Evolutionary conservation across 768 basidiomycete genomes (phyloP).

Genomic region (Tylopilus intermedius): DNA sequence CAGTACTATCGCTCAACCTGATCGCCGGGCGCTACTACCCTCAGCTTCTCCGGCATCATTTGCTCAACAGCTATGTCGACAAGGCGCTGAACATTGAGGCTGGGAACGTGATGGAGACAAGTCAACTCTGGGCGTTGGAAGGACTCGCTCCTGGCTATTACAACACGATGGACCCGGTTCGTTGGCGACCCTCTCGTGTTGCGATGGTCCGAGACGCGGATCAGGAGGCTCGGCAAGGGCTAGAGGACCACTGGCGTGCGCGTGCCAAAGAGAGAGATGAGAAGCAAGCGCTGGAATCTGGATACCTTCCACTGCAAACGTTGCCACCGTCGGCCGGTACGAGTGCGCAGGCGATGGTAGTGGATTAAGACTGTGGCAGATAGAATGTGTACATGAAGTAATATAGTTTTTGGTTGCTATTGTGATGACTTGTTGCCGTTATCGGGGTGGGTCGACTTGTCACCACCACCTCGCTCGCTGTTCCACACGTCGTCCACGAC

Average conservation of each 20-base stretch:
- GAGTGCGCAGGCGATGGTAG: slow-evolving; percentile 14
- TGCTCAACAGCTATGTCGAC: slow-evolving; percentile 41
- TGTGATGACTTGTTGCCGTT: slow-evolving; percentile 20
- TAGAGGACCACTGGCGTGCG: slow-evolving; percentile 38
- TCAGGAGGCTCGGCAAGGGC: slow-evolving; percentile 37
- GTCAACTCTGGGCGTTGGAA: slow-evolving; percentile 67
- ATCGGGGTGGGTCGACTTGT: slow-evolving; percentile 7
- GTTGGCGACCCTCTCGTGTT: slow-evolving; percentile 47
- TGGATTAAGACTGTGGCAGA: slow-evolving; percentile 7
- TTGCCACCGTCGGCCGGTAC: background rate
- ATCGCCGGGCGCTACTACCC: slow-evolving; percentile 83
- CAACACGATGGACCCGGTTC: slow-evolving; percentile 66
- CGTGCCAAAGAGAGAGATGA: slow-evolving; percentile 29
- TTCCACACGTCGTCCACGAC: slow-evolving; percentile 14
- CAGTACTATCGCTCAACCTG: slow-evolving; percentile 61
- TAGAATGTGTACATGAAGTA: background rate
- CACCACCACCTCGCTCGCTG: slow-evolving; percentile 13
- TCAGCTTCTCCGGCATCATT: slow-evolving; percentile 58
- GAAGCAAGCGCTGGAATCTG: slow-evolving; percentile 14
- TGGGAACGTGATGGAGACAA: slow-evolving; percentile 37
- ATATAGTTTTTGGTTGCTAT: slow-evolving; percentile 16
- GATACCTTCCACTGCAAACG: slow-evolving; percentile 12
- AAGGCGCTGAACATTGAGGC: slow-evolving; percentile 35
- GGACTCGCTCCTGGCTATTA: slow-evolving; percentile 62
- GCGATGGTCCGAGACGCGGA: slow-evolving; percentile 64